Base-by-base conservation (phyloP, 2,329 filamentous ascomycete genomes). In the Fonsecaea pugnacius region DNA sequence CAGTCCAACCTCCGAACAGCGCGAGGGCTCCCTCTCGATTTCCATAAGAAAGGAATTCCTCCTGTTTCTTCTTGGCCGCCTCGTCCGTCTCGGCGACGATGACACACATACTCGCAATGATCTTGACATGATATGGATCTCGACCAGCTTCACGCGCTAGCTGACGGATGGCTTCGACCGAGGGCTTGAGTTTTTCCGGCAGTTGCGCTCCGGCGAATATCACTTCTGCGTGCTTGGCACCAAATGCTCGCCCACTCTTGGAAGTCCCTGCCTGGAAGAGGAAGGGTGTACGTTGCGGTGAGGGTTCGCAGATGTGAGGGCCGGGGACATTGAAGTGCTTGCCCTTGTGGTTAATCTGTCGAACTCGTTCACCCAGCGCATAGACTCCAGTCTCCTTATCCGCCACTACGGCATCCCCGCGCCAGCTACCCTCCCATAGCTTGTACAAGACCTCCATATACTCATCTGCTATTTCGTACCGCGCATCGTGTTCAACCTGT, bases 261-360 rank as follows among this genome's bases (percentile, higher is more conserved):
- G 85, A 87, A 0, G 84, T 86, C 0, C 86, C 86, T 0, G 85
- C 85, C 66, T 87, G 85, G 70, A 86, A 84, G 0, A 86, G 75
- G 62, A 85, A 83, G 0, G 84, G 84, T 0, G 84, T 86, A 0
- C 84, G 75, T 68, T 86, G 84, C 4, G 83, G 83, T 0, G 84
- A 85, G 0, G 84, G 84, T 51, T 85, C 80, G 40, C 84, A 81
- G 33, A 82, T 81, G 61, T 81, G 80, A 1, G 77, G 76, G 6
- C 79, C 77, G 56, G 76, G 76, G 2, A 83, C 75, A 46, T 73
- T 73, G 70, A 82, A 83, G 62, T 76, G 73, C 59, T 84, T 83
- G 1, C 86, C 86, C 10, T 82, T 71, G 73, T 91, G 89, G 74
- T 89, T 82, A 73, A 91, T 91, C 65, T 85, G 76, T 5, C 89